Base-by-base conservation (phyloP, 1,284 basidiomycete species). In the Cutaneotrichosporon sp. region DNA sequence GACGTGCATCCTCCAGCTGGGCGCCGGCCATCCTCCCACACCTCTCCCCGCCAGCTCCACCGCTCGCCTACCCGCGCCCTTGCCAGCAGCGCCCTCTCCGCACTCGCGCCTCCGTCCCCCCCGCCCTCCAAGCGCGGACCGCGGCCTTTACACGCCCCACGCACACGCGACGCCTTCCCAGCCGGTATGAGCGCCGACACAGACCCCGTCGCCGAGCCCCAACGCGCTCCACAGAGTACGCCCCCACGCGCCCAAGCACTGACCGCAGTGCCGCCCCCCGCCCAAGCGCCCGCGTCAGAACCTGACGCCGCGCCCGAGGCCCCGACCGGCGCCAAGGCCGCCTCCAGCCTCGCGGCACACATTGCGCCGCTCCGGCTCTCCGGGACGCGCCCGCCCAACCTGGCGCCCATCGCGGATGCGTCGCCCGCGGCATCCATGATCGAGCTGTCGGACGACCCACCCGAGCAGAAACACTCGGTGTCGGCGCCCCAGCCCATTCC, bases 361-460 rank as follows among this genome's bases (percentile, higher is more conserved):
- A 42, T 42, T 42, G 38, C 38, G 38, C 38, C 38, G 16, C 38
- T 42, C 38, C 38, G 38, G 38, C 38, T 42, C 36, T 6, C 36
- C 16, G 38, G 18, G 7, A 42, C 38, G 38, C 38, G 38, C 18
- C 18, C 38, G 8, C 38, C 8, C 5, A 27, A 31, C 18, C 47
- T 50, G 16, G 14, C 14, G 14, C 25, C 47, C 18, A 50, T 50
- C 27, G 47, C 47, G 14, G 47, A 50, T 27, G 47, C 27, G 25
- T 50, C 47, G 16, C 47, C 27, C 10, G 47, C 25, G 2, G 16
- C 47, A 18, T 18, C 47, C 18, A 29, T 29, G 24, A 24, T 49
- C 46, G 46, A 49, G 46, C 46, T 49, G 10, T 24, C 46, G 46
- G 46, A 49, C 46, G 46, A 49, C 25, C 47, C 27, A 50, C 47